phyloP scores from a whole-genome alignment of 257 asterid genomes.

The Jacaranda mimosifolia region DNA sequence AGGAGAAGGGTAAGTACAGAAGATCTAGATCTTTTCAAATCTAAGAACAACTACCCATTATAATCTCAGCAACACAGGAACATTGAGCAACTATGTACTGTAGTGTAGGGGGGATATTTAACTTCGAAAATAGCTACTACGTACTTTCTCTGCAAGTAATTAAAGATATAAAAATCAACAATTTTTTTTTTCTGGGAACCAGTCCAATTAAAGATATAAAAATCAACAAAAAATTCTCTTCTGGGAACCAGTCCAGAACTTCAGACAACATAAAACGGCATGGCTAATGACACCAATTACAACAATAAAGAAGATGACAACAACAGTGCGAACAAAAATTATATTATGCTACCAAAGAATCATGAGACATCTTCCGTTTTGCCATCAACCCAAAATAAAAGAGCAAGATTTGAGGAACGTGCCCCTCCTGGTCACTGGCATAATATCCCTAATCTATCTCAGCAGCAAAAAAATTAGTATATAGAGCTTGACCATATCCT shows the following conservation, averaged over 20 bases:
- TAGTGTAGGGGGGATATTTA: too few species aligned
- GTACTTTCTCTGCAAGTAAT: too few species aligned
- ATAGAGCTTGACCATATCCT: too few species aligned
- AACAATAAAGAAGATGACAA: neutral
- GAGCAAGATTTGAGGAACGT: too few species aligned
- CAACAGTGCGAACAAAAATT: neutral
- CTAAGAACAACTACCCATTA: neutral
- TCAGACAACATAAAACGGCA: neutral
- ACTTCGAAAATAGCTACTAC: too few species aligned
- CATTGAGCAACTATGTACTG: neutral
- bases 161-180: too few species aligned
- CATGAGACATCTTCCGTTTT: neutral
- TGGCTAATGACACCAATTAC: neutral
- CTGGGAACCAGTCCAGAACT: neutral
- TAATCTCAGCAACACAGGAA: neutral
- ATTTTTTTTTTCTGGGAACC: neutral
- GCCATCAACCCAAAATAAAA: too few species aligned
- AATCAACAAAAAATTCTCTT: neutral
- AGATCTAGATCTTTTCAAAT: neutral
- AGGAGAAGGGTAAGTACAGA: slow-evolving; percentile 3
- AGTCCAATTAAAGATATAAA: neutral
- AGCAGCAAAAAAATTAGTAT: too few species aligned
- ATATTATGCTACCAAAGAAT: neutral
- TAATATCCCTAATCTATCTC: too few species aligned
- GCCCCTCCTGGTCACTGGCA: too few species aligned